Base-by-base conservation (phyloP, 495 filamentous ascomycete genomes). In the Oidiodendron maius region DNA sequence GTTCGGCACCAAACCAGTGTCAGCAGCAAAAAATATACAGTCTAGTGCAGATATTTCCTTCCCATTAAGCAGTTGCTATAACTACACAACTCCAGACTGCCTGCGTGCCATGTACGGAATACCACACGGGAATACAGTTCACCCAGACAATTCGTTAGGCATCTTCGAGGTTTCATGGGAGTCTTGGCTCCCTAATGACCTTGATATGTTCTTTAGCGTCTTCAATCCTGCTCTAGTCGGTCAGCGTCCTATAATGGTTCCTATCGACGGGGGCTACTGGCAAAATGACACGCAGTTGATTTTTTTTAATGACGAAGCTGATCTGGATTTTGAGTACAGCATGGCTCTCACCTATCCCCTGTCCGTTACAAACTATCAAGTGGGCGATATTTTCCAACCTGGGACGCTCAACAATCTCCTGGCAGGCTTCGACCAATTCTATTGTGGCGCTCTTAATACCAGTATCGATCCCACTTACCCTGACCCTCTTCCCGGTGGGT, bases 181-280 rank as follows among this genome's bases (percentile, higher is more conserved):
- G 38, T 54, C 57, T 25, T 69, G 62, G 39, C 61, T 55, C 56
- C 74, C 81, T 44, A 61, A 66, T 3, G 79, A 84, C 49, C 67
- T 86, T 9, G 62, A 82, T 49, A 52, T 69, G 1, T 86, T 81
- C 67, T 84, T 79, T 61, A 55, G 55, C 18, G 68, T 65, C 46
- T 72, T 72, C 30, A 50, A 65, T 39, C 50, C 37, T 9, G 6
- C 10, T 77, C 44, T 53, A 66, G 48, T 20, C 17, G 37, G 53
- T 16, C 5, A n/a, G 8, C 28, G 28, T n/a, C 28, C 28, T n/a
- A n/a, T 32, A 8, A n/a, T 32, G 8, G 8, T 32, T 8, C 28
- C 28, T n/a, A n/a, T 32, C 28, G n/a, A 32, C 28, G 28, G 28
- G 8, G 28, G 28, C 28, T 32, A 32, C 28, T 8, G 8, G 28